Base-by-base conservation (phyloP, 2,329 filamentous ascomycete genomes). In the Aspergillus cejpii region DNA sequence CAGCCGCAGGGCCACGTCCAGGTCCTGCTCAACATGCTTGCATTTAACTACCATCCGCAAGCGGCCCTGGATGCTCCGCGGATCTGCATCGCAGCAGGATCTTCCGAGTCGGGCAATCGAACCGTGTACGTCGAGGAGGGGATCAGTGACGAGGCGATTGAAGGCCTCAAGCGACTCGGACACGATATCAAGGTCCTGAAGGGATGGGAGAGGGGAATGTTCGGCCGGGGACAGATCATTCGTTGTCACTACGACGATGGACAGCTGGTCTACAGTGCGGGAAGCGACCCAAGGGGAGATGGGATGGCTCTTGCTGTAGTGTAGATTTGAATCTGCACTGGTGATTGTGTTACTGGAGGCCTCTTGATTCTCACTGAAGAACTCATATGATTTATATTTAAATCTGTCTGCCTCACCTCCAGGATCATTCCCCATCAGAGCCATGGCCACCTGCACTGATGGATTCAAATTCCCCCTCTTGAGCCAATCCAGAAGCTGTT, bases 1-100 rank as follows among this genome's bases (percentile, higher is more conserved):
- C 92, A 98, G 70, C 92, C 92, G 0, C 92, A 97, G 67, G 92
- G 91, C 17, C 92, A 97, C 49, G 83, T 97, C 0, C 92, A 97
- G 67, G 89, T 95, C 0, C 70, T 98, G 7, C 74, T 97, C 1
- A 94, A 94, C 54, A 90, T 94, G 78, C 69, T 94, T 0, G 80
- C 89, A 0, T 94, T 90, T 56, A 81, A 82, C 1, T 74, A 88
- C 42, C 84, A 83, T 51, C 89, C 90, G 0, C 92, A 98, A 67
- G 81, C 87, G 47, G 89, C 91, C 2, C 76, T 97, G 0, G 92
- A 98, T 61, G 85, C 91, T 3, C 91, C 92, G 12, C 76, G 92
- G n/a, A 77, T 97, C 53, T 96, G 89, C 58, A 87, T 97, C 47
- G 84, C 84, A 1, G 81, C 85, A 0, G 84, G 81, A 0, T 83